Percentiles rank a stretch among this genome's conserved stretches.
These are phyloP conservation scores for Strobilomyces echinocephalus DNA, from an alignment of 768 basidiomycete species.

Conservation along the genomic window DNA sequence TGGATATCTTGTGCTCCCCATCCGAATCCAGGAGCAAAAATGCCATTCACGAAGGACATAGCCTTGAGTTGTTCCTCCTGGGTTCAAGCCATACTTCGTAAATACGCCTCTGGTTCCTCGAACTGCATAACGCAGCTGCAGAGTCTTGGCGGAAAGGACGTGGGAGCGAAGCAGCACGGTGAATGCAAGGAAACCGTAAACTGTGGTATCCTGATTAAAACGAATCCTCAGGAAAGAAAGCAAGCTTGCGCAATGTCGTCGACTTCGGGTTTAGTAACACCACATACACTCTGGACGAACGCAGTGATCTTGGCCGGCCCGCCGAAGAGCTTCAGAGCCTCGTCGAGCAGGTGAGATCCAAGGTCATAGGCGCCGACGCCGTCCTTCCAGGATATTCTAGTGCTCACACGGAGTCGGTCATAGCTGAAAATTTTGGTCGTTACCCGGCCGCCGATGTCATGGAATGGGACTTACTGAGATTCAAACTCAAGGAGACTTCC, in stretches of 20 bases:
- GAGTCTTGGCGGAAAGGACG: constrained; percentile 59
- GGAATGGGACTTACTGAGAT: constrained; percentile 52
- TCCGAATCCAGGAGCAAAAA: constrained; percentile 48
- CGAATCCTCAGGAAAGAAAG: neutral
- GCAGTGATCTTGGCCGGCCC: constrained; percentile 64
- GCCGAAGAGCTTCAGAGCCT: constrained; percentile 71
- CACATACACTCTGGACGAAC: constrained; percentile 64
- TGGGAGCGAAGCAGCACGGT: constrained; percentile 65
- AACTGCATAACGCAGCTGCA: constrained; percentile 67
- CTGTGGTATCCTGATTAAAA: constrained; percentile 22
- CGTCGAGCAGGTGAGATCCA: constrained; percentile 77
- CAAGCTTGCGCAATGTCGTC: constrained; percentile 47
- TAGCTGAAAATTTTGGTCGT: constrained; percentile 39
- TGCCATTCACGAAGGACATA: constrained; percentile 43
- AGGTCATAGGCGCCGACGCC: constrained; percentile 71
- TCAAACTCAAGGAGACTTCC: constrained; percentile 69
- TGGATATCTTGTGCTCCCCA: constrained; percentile 58
- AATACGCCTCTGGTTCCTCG: constrained; percentile 70
- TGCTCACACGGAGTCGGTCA: constrained; percentile 63
- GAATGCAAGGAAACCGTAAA: constrained; percentile 57
- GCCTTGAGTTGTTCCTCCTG: constrained; percentile 75
- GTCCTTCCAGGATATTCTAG: constrained; percentile 82
- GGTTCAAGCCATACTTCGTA: constrained; percentile 72
- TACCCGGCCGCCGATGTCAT: neutral
- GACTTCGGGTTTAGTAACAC: constrained; percentile 57